phyloP scores from a whole-genome alignment of 1,139 yeast genomes.

The Meyerozyma carpophila region DNA sequence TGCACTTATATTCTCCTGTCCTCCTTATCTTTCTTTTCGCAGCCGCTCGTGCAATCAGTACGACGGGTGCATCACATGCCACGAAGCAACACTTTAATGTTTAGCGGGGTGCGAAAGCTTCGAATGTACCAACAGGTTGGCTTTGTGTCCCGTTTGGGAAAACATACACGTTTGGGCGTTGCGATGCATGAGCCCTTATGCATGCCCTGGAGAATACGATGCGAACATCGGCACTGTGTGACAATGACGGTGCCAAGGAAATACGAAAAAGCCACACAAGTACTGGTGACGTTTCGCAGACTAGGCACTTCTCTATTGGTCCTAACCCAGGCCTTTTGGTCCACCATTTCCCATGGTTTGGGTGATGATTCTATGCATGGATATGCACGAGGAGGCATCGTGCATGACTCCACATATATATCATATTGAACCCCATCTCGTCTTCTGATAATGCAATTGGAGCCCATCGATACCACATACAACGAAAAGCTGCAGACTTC shows the following conservation, averaged over 20 bases:
- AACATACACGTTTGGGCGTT: neutral
- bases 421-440: no score
- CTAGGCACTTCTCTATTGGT: no score
- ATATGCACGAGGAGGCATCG: constrained; percentile 1
- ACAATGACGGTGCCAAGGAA: no score
- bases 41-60: no score
- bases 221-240: no score
- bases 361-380: constrained; percentile 2
- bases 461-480: neutral
- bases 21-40: no score
- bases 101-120: neutral
- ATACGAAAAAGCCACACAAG: no score
- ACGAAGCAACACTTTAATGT: neutral
- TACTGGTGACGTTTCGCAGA: no score
- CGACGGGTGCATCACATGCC: neutral
- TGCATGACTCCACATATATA: neutral
- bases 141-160: neutral
- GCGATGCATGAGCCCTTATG: no score
- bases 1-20: no score
- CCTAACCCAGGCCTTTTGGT: no score
- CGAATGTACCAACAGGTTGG: neutral
- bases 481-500: neutral
- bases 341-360: neutral
- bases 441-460: neutral
- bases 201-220: no score